Evolutionary conservation across 2,329 filamentous ascomycete species (phyloP).

Genomic region (Juglanconis oblonga): DNA sequence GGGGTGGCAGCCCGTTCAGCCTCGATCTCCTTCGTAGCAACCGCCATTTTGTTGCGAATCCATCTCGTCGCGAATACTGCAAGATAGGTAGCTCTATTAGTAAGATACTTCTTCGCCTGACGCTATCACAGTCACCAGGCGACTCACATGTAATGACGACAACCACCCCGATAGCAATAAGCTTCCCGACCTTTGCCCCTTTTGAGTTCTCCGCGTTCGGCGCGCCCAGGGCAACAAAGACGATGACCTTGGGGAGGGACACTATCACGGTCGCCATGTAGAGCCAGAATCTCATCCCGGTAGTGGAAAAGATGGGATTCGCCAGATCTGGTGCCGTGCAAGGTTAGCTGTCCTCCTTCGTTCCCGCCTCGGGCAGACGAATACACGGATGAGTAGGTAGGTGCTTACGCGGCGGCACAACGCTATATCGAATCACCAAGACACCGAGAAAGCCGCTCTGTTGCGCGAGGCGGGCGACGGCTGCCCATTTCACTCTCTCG

Average conservation of each 20-base stretch:
- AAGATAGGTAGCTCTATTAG: background rate
- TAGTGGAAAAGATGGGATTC: conserved; percentile 39
- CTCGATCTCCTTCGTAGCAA: background rate
- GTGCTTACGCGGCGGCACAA: conserved; percentile 31
- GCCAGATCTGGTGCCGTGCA: conserved; percentile 28
- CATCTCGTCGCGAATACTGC: background rate
- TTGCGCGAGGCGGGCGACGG: conserved; percentile 33
- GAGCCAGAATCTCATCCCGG: conserved; percentile 37
- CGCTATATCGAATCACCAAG: conserved; percentile 37
- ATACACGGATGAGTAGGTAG: background rate
- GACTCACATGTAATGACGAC: background rate
- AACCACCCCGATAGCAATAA: background rate
- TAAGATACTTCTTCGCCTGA: too few species aligned
- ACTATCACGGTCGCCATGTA: conserved; percentile 36
- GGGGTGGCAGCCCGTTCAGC: background rate
- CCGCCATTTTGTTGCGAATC: background rate
- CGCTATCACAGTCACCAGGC: background rate
- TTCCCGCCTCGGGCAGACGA: background rate
- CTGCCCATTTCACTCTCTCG: background rate
- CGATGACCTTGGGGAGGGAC: conserved; percentile 37
- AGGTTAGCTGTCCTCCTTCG: background rate
- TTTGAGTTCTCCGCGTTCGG: background rate
- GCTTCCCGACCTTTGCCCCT: background rate
- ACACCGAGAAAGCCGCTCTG: conserved; percentile 38
- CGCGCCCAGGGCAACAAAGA: conserved; percentile 36